Base-by-base conservation (phyloP, 2,329 filamentous ascomycete species). In the Aspergillus hortae region DNA sequence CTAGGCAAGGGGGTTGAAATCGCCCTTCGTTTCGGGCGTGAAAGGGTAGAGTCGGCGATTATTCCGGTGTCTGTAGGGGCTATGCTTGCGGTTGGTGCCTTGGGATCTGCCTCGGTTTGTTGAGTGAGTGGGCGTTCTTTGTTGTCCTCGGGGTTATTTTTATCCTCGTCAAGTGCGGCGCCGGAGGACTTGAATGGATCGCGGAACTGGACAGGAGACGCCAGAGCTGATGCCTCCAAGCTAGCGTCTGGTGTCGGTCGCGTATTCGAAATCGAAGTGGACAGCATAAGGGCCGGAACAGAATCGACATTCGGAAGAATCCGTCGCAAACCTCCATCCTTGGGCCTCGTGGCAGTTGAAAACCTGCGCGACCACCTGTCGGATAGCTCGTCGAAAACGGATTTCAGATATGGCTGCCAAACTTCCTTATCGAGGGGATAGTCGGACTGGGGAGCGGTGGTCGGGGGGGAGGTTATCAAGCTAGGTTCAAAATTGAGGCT, bases 211-310 rank as follows among this genome's bases (percentile, higher is more conserved):
- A 68, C 57, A 23, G 62, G 59, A 21, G 58, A 57, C 7, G 25
- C 44, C 41, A 55, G 53, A n/a, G 46, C 43, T 7, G 54, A 65
- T 50, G 64, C 56, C 43, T 62, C 57, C 54, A 67, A 60, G 47
- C 58, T 54, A 19, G 44, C 36, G n/a, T 55, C 59, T 47, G 64
- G 57, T 45, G 67, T 57, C 30, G 53, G 46, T 35, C 61, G 52
- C 40, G 58, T 61, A 25, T 54, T 57, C 5, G 58, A 63, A 35
- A 76, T 59, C 10, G 67, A 67, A 6, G 70, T 67, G 40, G 77
- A 77, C 46, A 79, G 68, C 38, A 82, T 61, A 40, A 82, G 68
- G 41, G 76, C 79, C 33, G 80, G 79, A 44, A 68, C 66, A 54
- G 73, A 66, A 56, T 71, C 70, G 14, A 68, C 61, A 49, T 75